Evolutionary conservation across 1,284 basidiomycete species (phyloP).

Genomic region (Papiliotrema fonsecae): DNA sequence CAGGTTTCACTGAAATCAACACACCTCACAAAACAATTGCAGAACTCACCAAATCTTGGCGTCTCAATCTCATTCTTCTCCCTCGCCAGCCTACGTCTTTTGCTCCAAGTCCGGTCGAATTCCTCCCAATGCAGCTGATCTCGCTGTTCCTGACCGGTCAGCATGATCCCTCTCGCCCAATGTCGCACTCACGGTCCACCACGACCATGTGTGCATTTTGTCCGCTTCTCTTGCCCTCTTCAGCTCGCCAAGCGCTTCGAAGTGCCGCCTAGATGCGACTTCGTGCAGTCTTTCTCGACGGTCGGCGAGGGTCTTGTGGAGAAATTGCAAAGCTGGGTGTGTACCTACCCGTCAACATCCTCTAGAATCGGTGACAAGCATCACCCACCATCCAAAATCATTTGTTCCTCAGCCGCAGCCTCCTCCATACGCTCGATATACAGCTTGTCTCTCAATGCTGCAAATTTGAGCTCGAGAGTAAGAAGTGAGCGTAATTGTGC

Average conservation of each 20-base stretch:
- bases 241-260: constrained; percentile 48
- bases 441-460: constrained; percentile 53
- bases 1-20: constrained; percentile 24
- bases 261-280: constrained; percentile 39
- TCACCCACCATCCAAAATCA: constrained; percentile 51
- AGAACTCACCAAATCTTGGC: constrained; percentile 44
- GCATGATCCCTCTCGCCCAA: not conserved
- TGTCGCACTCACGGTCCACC: constrained; percentile 48
- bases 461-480: constrained; percentile 56
- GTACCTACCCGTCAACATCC: constrained; percentile 42
- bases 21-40: not conserved
- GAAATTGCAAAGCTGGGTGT: constrained; percentile 52
- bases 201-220: constrained; percentile 49
- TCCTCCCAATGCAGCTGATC: constrained; percentile 49
- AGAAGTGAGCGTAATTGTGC: constrained; percentile 54
- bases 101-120: constrained; percentile 52
- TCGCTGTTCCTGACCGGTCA: constrained; percentile 36
- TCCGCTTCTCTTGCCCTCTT: constrained; percentile 45
- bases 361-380: not conserved
- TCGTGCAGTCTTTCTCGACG: constrained; percentile 42
- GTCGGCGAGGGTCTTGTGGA: constrained; percentile 44
- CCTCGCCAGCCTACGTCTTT: constrained; percentile 51
- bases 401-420: constrained; percentile 53
- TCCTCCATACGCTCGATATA: constrained; percentile 56
- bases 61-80: constrained; percentile 54